Percentiles rank a stretch among this genome's conserved stretches.
Conservation (phyloP, 495 filamentous ascomycete species). For the Tuber borchii region DNA sequence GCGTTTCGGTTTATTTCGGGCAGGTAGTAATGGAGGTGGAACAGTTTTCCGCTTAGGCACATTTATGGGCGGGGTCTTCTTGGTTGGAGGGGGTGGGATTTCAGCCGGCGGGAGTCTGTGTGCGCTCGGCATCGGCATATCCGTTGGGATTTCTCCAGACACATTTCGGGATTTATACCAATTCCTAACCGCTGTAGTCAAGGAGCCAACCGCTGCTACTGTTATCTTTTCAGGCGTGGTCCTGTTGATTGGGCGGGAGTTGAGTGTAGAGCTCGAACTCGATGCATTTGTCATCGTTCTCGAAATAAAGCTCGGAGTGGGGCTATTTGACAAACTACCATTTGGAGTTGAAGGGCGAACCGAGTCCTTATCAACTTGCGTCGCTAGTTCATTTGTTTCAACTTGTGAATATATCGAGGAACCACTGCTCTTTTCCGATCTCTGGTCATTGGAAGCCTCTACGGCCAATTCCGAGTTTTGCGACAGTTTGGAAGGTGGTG, state of each 20-base stretch:
- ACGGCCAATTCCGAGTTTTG: too few species aligned
- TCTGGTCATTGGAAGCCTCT: too few species aligned
- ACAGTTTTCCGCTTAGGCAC: slow-evolving; percentile 59
- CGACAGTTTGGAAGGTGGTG: too few species aligned
- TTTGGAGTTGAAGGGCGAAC: too few species aligned
- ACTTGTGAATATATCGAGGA: too few species aligned
- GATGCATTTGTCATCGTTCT: slow-evolving; percentile 10
- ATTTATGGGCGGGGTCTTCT: slow-evolving; percentile 52
- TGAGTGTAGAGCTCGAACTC: slow-evolving; percentile 13
- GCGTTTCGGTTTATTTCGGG: slow-evolving; percentile 36
- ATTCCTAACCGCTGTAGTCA: slow-evolving; percentile 71
- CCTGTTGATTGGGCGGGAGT: slow-evolving; percentile 11
- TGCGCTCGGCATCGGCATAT: slow-evolving; percentile 48
- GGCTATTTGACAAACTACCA: too few species aligned
- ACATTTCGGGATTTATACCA: slow-evolving; percentile 56
- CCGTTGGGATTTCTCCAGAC: slow-evolving; percentile 52
- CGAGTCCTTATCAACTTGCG: too few species aligned
- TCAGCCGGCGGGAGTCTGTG: slow-evolving; percentile 70
- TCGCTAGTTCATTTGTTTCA: too few species aligned
- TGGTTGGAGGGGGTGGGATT: slow-evolving; percentile 56
- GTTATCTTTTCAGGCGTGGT: slow-evolving; percentile 43
- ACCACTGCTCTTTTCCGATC: too few species aligned
- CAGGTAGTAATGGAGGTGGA: slow-evolving; percentile 44
- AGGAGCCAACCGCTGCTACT: slow-evolving; percentile 59
- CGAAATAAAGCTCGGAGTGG: too few species aligned